A percentile compares a stretch with the other conserved stretches of the same genome.
Evolutionary conservation across 1,284 basidiomycete species (phyloP).

Genomic region (Cryptococcus deneoformans): DNA sequence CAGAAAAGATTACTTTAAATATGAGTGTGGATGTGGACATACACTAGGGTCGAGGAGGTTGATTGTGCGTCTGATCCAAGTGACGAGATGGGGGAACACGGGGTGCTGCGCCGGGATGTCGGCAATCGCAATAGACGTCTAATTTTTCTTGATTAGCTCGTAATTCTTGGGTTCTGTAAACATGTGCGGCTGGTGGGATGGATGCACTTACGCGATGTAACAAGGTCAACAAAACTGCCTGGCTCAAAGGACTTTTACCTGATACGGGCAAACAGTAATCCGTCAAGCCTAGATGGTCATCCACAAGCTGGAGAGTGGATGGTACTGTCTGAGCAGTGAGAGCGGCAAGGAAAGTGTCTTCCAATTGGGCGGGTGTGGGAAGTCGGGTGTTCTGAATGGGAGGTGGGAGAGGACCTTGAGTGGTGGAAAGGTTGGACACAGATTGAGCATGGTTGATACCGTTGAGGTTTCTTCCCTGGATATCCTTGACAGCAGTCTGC

Average conservation of each 20-base stretch:
- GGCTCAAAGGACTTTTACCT: slow-evolving; percentile 24
- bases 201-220: slow-evolving; percentile 31
- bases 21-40: no score
- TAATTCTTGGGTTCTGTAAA: not conserved
- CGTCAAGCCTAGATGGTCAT: slow-evolving; percentile 17
- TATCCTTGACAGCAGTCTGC: not conserved
- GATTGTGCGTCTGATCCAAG: slow-evolving; percentile 26
- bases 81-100: slow-evolving; percentile 17
- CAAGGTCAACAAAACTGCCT: slow-evolving; percentile 36
- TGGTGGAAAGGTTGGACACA: not conserved
- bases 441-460: slow-evolving; percentile 17
- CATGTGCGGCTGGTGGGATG: not conserved
- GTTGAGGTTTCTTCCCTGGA: not conserved
- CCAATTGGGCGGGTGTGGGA: slow-evolving; percentile 16
- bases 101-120: slow-evolving; percentile 26
- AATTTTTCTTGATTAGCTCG: not conserved
- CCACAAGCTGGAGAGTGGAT: slow-evolving; percentile 25
- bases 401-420: slow-evolving; percentile 2
- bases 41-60: slow-evolving; percentile 21
- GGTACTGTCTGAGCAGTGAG: slow-evolving; percentile 15
- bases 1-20: no score
- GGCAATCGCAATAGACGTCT: slow-evolving; percentile 24
- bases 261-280: slow-evolving; percentile 21
- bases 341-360: slow-evolving; percentile 32
- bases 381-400: slow-evolving; percentile 4